These are phyloP conservation scores for Claviceps purpurea DNA, from an alignment of 2,329 filamentous ascomycete genomes.

Conservation along the genomic window DNA sequence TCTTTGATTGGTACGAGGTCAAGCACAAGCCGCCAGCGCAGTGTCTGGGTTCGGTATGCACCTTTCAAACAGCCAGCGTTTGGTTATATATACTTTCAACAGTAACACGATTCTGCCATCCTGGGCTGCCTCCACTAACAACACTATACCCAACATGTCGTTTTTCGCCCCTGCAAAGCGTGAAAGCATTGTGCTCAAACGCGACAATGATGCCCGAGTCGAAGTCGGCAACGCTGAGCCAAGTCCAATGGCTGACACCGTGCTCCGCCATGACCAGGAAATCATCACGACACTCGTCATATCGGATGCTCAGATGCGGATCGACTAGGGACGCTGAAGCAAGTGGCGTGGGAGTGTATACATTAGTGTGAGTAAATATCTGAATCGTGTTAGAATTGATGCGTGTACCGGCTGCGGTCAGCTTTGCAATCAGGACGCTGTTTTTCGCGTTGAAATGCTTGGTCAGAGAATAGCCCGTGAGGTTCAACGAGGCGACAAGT, in stretches of 20 bases:
- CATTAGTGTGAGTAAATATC: conserved; percentile 1
- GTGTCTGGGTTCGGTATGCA: too few relatives aligned
- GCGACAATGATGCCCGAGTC: conserved; percentile 3
- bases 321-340: background rate
- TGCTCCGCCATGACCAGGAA: conserved; percentile 1
- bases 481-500: conserved; percentile 3
- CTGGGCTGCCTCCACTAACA: background rate
- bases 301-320: background rate
- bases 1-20: too few relatives aligned
- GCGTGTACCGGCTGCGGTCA: conserved; percentile 1
- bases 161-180: conserved; percentile 1
- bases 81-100: conserved; percentile 4
- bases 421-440: conserved; percentile 1
- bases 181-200: conserved; percentile 4
- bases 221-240: conserved; percentile 1
- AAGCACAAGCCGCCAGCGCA: too few relatives aligned
- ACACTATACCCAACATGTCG: background rate
- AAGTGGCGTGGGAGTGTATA: conserved; percentile 3
- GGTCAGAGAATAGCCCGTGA: background rate
- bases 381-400: conserved; percentile 2
- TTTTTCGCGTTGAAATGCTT: background rate
- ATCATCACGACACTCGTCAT: background rate
- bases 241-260: conserved; percentile 4
- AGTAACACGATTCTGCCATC: conserved; percentile 2
- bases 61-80: background rate